These are phyloP conservation scores for Aspergillus hancockii DNA, from an alignment of 495 filamentous ascomycete species.

Conservation along the genomic window DNA sequence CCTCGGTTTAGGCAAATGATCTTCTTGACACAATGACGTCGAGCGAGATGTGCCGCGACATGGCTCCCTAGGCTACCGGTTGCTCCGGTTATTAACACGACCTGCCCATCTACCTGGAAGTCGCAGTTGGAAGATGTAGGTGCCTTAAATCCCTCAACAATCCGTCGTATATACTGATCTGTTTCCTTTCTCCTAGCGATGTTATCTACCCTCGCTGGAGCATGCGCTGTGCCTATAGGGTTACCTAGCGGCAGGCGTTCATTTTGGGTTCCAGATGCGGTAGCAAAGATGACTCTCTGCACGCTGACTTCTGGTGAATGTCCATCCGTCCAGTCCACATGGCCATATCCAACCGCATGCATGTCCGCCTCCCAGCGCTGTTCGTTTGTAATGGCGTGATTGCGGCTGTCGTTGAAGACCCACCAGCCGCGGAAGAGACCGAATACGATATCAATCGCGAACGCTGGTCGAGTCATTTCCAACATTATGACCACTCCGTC, in stretches of 20 bases:
- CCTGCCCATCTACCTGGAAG: neutral
- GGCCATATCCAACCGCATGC: constrained; percentile 41
- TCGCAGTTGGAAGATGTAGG: neutral
- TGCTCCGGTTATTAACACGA: constrained; percentile 54
- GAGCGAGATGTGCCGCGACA: constrained; percentile 40
- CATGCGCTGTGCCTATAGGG: constrained; percentile 20
- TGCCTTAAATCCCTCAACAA: constrained; percentile 22
- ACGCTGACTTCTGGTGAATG: constrained; percentile 38
- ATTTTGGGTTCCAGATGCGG: constrained; percentile 37
- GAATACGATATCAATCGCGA: constrained; percentile 51
- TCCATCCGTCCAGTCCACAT: constrained; percentile 53
- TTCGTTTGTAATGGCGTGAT: constrained; percentile 41
- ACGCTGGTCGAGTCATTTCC: constrained; percentile 41
- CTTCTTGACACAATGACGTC: constrained; percentile 28
- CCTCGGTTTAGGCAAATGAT: constrained; percentile 52
- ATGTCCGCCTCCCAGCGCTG: constrained; percentile 40
- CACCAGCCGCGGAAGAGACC: constrained; percentile 58
- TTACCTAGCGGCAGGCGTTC: constrained; percentile 23
- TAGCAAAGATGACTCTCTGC: constrained; percentile 47
- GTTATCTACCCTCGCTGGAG: neutral
- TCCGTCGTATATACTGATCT: constrained; percentile 31
- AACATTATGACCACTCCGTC: constrained; percentile 43
- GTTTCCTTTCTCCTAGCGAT: constrained; percentile 1
- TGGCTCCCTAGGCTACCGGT: constrained; percentile 54
- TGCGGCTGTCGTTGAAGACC: constrained; percentile 51